phyloP scores from a whole-genome alignment of 768 basidiomycete genomes.

The Boletellus ananiceps region DNA sequence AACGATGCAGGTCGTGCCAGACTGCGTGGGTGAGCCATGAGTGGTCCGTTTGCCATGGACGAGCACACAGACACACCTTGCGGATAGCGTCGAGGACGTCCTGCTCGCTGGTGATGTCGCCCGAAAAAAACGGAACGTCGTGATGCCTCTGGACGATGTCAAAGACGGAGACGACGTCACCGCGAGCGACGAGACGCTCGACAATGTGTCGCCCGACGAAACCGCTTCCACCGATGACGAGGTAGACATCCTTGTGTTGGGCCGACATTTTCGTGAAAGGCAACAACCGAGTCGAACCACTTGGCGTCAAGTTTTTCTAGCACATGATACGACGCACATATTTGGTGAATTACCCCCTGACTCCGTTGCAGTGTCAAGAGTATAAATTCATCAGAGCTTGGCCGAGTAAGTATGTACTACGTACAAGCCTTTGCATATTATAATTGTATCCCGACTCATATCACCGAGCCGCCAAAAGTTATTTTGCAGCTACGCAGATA shows the following conservation, averaged over 20 bases:
- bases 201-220: conserved; percentile 92
- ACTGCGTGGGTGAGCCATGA: conserved; percentile 36
- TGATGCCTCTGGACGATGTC: conserved; percentile 91
- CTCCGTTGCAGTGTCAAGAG: too few relatives aligned
- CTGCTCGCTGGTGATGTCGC: conserved; percentile 78
- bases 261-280: conserved; percentile 13
- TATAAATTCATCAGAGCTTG: too few relatives aligned
- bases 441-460: too few relatives aligned
- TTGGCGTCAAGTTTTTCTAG: not conserved
- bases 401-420: too few relatives aligned
- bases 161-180: conserved; percentile 78
- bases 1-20: conserved; percentile 84
- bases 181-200: conserved; percentile 72
- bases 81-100: conserved; percentile 67
- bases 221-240: conserved; percentile 93
- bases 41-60: not conserved
- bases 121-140: conserved; percentile 83
- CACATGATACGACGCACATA: too few relatives aligned
- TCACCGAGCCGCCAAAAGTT: too few relatives aligned
- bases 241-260: conserved; percentile 58
- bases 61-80: conserved; percentile 46
- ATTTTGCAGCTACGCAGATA: too few relatives aligned
- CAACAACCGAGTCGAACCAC: conserved; percentile 1
- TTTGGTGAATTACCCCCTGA: too few relatives aligned
- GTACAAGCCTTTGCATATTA: too few relatives aligned